Conservation (phyloP, 2,329 filamentous ascomycete species). For the Aspergillus carbonarius region DNA sequence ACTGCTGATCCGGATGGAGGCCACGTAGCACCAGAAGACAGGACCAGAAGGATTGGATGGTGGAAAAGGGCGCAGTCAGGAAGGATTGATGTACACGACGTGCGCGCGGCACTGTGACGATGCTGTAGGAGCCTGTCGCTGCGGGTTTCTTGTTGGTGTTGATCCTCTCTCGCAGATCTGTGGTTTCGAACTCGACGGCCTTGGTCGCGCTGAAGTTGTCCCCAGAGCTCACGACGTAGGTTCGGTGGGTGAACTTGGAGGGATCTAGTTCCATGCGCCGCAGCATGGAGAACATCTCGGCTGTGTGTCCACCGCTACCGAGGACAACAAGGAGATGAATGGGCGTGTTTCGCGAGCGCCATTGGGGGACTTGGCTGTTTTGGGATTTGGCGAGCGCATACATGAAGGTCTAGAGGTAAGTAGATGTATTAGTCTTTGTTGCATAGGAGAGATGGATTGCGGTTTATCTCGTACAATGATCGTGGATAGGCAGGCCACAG, state of each 20-base stretch:
- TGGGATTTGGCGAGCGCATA: slow-evolving; percentile 31
- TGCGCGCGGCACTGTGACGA: slow-evolving; percentile 71
- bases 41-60: slow-evolving; percentile 62
- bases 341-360: slow-evolving; percentile 31
- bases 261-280: slow-evolving; percentile 52
- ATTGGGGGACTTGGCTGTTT: slow-evolving; percentile 29
- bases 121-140: slow-evolving; percentile 53
- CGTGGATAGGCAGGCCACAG: not conserved
- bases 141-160: slow-evolving; percentile 1
- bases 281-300: slow-evolving; percentile 90
- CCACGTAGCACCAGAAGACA: slow-evolving; percentile 59
- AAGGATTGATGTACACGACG: slow-evolving; percentile 79
- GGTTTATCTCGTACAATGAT: slow-evolving; percentile 9
- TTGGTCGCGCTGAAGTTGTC: slow-evolving; percentile 69
- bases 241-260: slow-evolving; percentile 62
- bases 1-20: slow-evolving; percentile 34
- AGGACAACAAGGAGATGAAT: slow-evolving; percentile 76
- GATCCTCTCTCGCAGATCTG: slow-evolving; percentile 17
- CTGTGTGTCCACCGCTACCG: slow-evolving; percentile 90
- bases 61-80: slow-evolving; percentile 68
- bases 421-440: slow-evolving; percentile 7
- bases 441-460: not conserved
- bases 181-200: slow-evolving; percentile 63
- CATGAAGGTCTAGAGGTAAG: slow-evolving; percentile 23
- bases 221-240: slow-evolving; percentile 76